Percentiles rank a stretch among this genome's conserved stretches.
These are phyloP conservation scores for Wickerhamia fluorescens DNA, from an alignment of 805 yeast species.

Conservation along the genomic window DNA sequence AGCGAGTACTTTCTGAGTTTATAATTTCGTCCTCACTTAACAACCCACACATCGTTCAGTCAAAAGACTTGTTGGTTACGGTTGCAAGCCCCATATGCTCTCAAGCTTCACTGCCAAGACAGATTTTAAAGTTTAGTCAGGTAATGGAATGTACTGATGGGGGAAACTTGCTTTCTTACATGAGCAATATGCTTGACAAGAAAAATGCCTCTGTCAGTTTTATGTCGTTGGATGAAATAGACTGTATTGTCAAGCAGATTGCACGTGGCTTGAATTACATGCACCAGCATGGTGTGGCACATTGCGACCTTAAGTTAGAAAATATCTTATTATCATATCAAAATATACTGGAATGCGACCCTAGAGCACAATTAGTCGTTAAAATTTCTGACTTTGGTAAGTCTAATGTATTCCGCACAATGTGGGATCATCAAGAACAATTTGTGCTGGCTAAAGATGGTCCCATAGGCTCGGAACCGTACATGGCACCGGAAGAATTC, in stretches of 20 bases:
- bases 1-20: conserved; percentile 83
- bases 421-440: conserved; percentile 60
- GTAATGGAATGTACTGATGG: conserved; percentile 35
- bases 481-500: conserved; percentile 89
- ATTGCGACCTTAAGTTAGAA: conserved; percentile 88
- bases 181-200: conserved; percentile 8
- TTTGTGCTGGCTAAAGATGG: conserved; percentile 52
- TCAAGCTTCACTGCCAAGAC: not conserved
- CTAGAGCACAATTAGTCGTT: conserved; percentile 12
- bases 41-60: conserved; percentile 70
- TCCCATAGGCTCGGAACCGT: conserved; percentile 82
- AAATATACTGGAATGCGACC: conserved; percentile 24
- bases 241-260: conserved; percentile 84
- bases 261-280: conserved; percentile 75
- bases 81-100: no score
- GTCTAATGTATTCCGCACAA: conserved; percentile 82
- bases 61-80: conserved; percentile 62
- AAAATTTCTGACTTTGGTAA: conserved; percentile 75
- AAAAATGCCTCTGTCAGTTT: conserved; percentile 7
- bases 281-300: conserved; percentile 91
- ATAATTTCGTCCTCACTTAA: conserved; percentile 75
- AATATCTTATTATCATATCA: conserved; percentile 53
- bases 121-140: conserved; percentile 16
- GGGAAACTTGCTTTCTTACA: conserved; percentile 29
- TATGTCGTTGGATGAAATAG: conserved; percentile 53